phyloP scores from a whole-genome alignment of 2,329 filamentous ascomycete species.

The Fusarium floridanum region DNA sequence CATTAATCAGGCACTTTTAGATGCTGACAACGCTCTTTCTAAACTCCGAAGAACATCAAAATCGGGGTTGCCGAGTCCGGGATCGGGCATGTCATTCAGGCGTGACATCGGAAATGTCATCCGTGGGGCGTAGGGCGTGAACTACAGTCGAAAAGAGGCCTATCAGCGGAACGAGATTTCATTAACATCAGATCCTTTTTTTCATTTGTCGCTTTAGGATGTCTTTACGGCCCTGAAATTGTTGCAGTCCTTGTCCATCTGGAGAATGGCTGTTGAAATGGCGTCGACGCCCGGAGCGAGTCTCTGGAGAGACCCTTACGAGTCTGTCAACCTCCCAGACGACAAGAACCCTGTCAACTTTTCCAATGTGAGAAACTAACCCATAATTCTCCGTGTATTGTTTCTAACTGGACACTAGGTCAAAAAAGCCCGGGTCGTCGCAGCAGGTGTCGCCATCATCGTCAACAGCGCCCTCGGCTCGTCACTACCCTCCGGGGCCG shows the following conservation, averaged over 20 bases:
- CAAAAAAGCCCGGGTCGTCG: not conserved
- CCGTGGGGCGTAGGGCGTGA: not conserved
- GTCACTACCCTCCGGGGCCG: not conserved
- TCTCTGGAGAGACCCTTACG: not conserved
- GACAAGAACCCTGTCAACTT: not conserved
- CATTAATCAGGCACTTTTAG: fast-evolving
- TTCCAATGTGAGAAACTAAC: not conserved
- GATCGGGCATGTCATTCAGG: not conserved
- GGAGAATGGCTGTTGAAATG: not conserved
- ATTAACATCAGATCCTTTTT: not conserved
- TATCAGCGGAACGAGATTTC: not conserved
- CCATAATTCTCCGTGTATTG: no score
- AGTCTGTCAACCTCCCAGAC: not conserved
- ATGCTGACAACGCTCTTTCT: fast-evolving
- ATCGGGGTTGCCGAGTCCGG: not conserved
- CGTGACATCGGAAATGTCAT: not conserved
- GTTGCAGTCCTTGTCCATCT: not conserved
- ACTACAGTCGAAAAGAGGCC: not conserved
- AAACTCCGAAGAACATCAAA: not conserved
- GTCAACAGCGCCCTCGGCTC: not conserved
- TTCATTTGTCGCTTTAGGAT: no score
- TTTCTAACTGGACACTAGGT: not conserved
- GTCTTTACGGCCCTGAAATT: not conserved
- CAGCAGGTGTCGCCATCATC: not conserved
- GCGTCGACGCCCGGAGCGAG: not conserved